A percentile compares a stretch with the other conserved stretches of the same genome.
Conservation (phyloP, 176 grass and related monocot genomes). For the Cenchrus americanus region DNA sequence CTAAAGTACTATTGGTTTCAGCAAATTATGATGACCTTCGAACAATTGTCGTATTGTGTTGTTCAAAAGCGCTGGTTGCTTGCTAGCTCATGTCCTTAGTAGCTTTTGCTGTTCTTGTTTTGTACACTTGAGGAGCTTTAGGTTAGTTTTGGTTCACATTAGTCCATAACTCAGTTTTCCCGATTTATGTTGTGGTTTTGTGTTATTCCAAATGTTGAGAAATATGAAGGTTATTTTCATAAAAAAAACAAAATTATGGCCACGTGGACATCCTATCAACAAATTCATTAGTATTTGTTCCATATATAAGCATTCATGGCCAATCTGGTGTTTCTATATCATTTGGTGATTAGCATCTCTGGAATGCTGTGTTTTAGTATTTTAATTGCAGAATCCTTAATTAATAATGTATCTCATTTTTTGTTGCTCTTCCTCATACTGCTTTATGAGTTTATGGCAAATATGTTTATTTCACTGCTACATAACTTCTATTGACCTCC, state of each 20-base stretch:
- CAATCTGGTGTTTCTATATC: neutral
- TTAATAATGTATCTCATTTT: neutral
- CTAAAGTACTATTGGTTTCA: neutral
- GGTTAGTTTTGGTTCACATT: neutral
- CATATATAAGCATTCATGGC: neutral
- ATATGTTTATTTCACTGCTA: neutral
- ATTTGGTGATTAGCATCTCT: neutral
- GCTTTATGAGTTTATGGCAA: neutral
- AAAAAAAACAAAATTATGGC: neutral
- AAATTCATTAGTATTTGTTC: neutral
- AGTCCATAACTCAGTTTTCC: neutral
- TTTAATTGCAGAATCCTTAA: slow-evolving; percentile 1
- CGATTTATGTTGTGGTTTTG: neutral
- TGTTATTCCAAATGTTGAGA: slow-evolving; percentile 12
- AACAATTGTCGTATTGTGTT: neutral
- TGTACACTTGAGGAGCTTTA: slow-evolving; percentile 22
- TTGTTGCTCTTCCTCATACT: slow-evolving; percentile 4
- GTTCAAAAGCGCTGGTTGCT: neutral
- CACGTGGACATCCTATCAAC: neutral
- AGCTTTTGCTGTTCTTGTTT: slow-evolving; percentile 17
- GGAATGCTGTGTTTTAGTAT: slow-evolving; percentile 23
- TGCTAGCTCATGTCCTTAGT: neutral
- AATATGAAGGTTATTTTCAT: slow-evolving; percentile 1
- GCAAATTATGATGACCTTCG: neutral
- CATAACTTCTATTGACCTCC: neutral